These are phyloP conservation scores for Floccularia luteovirens DNA, from an alignment of 768 basidiomycete species.

Conservation along the genomic window DNA sequence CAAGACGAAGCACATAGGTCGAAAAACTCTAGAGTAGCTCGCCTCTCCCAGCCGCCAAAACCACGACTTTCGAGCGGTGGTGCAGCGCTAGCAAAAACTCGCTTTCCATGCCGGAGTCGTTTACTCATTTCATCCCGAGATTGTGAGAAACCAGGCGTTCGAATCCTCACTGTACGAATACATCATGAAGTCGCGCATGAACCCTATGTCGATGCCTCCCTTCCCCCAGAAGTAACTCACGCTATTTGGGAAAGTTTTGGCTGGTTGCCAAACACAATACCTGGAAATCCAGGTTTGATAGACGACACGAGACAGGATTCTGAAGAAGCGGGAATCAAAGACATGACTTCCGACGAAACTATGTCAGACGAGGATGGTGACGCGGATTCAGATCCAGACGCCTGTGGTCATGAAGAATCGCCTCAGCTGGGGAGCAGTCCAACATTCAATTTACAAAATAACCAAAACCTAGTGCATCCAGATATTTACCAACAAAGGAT, in stretches of 20 bases:
- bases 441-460: too few species aligned
- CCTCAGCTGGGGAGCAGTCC: too few species aligned
- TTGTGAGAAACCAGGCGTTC: conserved; percentile 12
- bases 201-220: conserved; percentile 30
- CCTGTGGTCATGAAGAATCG: not conserved
- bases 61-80: conserved; percentile 28
- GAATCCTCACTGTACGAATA: conserved; percentile 31
- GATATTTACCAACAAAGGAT: conserved; percentile 26
- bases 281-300: too few species aligned
- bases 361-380: conserved; percentile 6
- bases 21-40: conserved; percentile 24
- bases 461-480: conserved; percentile 7
- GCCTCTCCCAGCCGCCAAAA: conserved; percentile 19
- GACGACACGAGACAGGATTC: too few species aligned
- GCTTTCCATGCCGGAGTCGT: conserved; percentile 37
- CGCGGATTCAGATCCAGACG: conserved; percentile 2
- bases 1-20: conserved; percentile 38
- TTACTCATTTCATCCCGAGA: conserved; percentile 38
- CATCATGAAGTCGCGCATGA: conserved; percentile 36
- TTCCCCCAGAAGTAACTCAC: conserved; percentile 28
- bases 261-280: conserved; percentile 6
- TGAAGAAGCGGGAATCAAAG: conserved; percentile 2
- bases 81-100: conserved; percentile 27
- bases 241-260: conserved; percentile 24
- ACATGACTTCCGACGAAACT: too few species aligned